Base-by-base conservation (phyloP, 768 basidiomycete species). In the Mycena pura region DNA sequence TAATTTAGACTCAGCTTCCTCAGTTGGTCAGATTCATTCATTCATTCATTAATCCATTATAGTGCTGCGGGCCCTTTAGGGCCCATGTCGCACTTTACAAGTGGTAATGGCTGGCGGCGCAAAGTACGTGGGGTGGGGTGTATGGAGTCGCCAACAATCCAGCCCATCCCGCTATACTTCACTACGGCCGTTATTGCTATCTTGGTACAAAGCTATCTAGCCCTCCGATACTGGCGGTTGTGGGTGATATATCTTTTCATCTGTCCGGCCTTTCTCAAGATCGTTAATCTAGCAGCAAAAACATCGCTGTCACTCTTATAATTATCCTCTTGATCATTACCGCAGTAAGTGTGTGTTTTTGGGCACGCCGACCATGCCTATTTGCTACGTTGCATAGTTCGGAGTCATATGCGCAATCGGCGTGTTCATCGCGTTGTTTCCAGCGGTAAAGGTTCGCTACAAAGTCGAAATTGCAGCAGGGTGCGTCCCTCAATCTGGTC, bases 151-250 rank as follows among this genome's bases (percentile, higher is more conserved):
- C n/a, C 45, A 48, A 48, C 27, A 47, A 47, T 40, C 55, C 36
- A 57, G 55, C 45, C 45, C 44, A 46, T 57, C 55, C 44, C 45
- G 38, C 7, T 57, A 19, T 46, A 57, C 27, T 38, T 57, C 55
- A 57, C 55, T 19, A 57, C 55, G 25, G 55, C 44, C 46, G 38
- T 57, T 36, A 57, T 57, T 41, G 34, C 55, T 38, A 19, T 56
- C 34, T 22, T 57, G 36, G 36, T 57, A 19, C 55, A 57, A 22
- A 57, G 55, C 55, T 57, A 47, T 57, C 44, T 57, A 48, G 27
- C 48, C 46, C 36, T 57, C 46, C 55, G 55, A 40, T 57, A 48
- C 36, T 57, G 55, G 54, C 29, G 32, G 54, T 38, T 56, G 54
- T 56, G 45, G 15, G 54, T 56, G 24, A 27, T 34, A 47, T 19